Evolutionary conservation across 2,329 filamentous ascomycete genomes (phyloP), one percentile per base, ranked within the genome.

Genomic region (Sclerotinia subarctica): DNA sequence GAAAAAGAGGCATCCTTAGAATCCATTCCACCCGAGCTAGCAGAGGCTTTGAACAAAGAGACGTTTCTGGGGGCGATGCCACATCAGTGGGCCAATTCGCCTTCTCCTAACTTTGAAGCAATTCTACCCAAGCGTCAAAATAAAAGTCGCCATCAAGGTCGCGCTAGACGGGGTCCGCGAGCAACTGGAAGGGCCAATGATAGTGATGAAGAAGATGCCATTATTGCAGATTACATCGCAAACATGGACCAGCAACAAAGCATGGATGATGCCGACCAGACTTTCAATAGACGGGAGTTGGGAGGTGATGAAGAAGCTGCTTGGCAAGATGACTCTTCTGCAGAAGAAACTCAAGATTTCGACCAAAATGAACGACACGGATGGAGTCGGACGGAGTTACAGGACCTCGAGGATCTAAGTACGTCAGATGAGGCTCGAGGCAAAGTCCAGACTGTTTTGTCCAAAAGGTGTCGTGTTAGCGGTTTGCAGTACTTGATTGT

Each of bases 401-500:
- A 77, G 13, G 82, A 84, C 67, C 79, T 85, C 53, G 81, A 83
- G 57, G 79, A 81, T 49, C 69, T 84, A 46, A 84, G 81, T 70
- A 85, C 84, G 3, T 84, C 82, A 1, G 81, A 82, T 66, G 83
- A 82, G 29, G 75, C 79, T 0, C 74, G 79, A 64, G 80, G 79
- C 32, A 77, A 76, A 7, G 75, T 85, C 7, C 75, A 77, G 46
- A 77, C 76, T 8, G 78, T 86, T 19, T 70, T 85, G 4, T 78
- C 80, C 10, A 83, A 81, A 69, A 79, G 84, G 56, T 76, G 78
- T 29, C 79, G 82, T 53, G 75, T 77, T 26, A 78, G 74, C 54
- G 83, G 83, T 38, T 56, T 80, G 2, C 83, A 85, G 69, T 86
- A 85, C 72, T 80, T 86, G 42, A 80, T 85, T n/a, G 80, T 82